These are phyloP conservation scores for Paraphoma sp. DNA, from an alignment of 2,329 filamentous ascomycete species.

Conservation along the genomic window DNA sequence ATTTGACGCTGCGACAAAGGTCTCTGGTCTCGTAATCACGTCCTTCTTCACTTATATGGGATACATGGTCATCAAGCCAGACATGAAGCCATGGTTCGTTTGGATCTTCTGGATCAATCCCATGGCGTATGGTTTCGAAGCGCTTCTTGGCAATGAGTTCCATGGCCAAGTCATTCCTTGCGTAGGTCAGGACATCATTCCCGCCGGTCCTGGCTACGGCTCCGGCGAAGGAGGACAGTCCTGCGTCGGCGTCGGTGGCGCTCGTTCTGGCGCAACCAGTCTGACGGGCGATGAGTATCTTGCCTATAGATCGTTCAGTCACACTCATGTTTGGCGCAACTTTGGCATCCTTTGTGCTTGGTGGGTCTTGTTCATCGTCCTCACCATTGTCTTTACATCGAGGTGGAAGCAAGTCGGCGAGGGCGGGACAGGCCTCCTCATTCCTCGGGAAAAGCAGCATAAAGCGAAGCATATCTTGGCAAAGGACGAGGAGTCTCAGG, in stretches of 20 bases:
- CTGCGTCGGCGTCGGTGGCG: conserved; percentile 66
- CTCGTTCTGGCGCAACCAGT: conserved; percentile 53
- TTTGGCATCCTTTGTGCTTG: conserved; percentile 53
- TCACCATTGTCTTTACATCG: conserved; percentile 65
- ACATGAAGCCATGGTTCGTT: conserved; percentile 79
- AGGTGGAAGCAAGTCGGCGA: conserved; percentile 62
- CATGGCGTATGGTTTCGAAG: conserved; percentile 77
- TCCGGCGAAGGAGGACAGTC: conserved; percentile 50
- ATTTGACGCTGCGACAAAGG: conserved; percentile 61
- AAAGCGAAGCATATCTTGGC: conserved; percentile 25
- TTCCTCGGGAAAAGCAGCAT: conserved; percentile 57
- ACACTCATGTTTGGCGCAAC: conserved; percentile 44
- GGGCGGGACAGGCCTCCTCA: conserved; percentile 62
- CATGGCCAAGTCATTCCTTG: conserved; percentile 64
- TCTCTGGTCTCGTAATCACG: conserved; percentile 58
- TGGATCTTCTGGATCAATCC: conserved; percentile 85
- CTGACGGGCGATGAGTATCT: conserved; percentile 66
- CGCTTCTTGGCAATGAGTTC: conserved; percentile 81
- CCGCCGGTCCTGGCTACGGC: conserved; percentile 55
- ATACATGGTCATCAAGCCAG: conserved; percentile 56
- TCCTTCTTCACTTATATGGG: conserved; percentile 64
- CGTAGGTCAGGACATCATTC: conserved; percentile 58
- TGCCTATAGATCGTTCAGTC: conserved; percentile 52
- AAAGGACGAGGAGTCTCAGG: conserved; percentile 59
- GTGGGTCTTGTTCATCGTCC: conserved; percentile 51